Evolutionary conservation across 345 rosid genomes (phyloP).

Genomic region (Hibiscus mutabilis): DNA sequence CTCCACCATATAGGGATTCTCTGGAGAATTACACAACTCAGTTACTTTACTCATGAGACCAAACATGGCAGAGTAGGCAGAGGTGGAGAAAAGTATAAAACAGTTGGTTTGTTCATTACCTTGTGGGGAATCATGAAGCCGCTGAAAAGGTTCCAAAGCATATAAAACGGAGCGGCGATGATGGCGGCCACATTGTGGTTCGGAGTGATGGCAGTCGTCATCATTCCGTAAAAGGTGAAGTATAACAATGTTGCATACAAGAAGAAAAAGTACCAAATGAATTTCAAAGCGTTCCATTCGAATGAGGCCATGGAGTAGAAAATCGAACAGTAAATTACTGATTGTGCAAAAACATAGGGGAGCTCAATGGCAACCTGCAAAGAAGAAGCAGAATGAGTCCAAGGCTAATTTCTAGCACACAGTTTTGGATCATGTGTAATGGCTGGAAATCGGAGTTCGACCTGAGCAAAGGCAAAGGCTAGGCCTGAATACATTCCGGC

Average conservation of each 20-base stretch:
- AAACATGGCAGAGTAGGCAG: background rate
- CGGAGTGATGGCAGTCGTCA: conserved; percentile 95
- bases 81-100: background rate
- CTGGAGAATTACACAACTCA: conserved; percentile 27
- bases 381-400: background rate
- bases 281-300: conserved; percentile 75
- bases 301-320: conserved; percentile 92
- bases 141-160: conserved; percentile 99
- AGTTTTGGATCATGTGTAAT: background rate
- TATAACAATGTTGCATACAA: conserved; percentile 84
- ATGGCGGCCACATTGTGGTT: conserved; percentile 91
- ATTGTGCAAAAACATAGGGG: conserved; percentile 80
- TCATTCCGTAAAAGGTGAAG: conserved; percentile 97
- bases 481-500: conserved; percentile 96
- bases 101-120: conserved; percentile 35
- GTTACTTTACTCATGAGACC: background rate
- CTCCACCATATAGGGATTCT: conserved; percentile 98
- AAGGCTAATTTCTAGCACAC: background rate
- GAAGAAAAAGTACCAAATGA: conserved; percentile 85
- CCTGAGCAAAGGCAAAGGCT: conserved; percentile 95
- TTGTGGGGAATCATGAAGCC: conserved; percentile 93
- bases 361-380: conserved; percentile 84
- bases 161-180: conserved; percentile 85
- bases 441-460: conserved; percentile 14
- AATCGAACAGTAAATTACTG: conserved; percentile 59